These are phyloP conservation scores for Aspergillus incahuasiensis DNA, from an alignment of 495 filamentous ascomycete genomes.

Conservation along the genomic window DNA sequence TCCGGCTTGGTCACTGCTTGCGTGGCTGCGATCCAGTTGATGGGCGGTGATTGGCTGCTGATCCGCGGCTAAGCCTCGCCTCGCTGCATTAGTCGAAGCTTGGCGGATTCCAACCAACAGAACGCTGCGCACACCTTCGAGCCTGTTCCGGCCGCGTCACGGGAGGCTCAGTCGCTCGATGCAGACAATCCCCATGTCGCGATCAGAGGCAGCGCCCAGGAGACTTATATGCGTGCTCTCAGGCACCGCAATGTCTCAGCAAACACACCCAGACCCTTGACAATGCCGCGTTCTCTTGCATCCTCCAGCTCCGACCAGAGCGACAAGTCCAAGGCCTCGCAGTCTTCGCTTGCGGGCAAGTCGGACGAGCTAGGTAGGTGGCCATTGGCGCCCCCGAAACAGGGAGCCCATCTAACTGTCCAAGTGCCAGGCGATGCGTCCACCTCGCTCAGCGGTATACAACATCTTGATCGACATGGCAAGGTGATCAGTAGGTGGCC, in stretches of 20 bases:
- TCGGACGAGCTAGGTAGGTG: constrained; percentile 73
- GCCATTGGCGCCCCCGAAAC: not conserved
- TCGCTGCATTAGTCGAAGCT: constrained; percentile 24
- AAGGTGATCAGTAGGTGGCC: constrained; percentile 68
- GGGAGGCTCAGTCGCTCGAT: not conserved
- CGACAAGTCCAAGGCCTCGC: constrained; percentile 49
- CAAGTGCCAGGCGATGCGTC: constrained; percentile 13
- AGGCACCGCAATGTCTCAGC: not conserved
- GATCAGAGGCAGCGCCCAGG: not conserved
- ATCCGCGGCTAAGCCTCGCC: constrained; percentile 11
- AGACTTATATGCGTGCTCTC: not conserved
- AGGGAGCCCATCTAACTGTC: constrained; percentile 1
- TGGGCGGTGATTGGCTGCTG: not conserved
- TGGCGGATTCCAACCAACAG: constrained; percentile 4
- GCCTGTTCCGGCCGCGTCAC: constrained; percentile 17
- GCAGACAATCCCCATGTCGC: constrained; percentile 5
- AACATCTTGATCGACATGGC: constrained; percentile 75
- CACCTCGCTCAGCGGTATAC: constrained; percentile 61
- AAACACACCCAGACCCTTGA: not conserved
- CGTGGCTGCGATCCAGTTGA: constrained; percentile 2
- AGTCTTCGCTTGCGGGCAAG: constrained; percentile 64
- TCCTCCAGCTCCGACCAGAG: constrained; percentile 25
- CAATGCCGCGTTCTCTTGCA: constrained; percentile 8
- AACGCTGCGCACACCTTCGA: not conserved
- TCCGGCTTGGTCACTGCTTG: constrained; percentile 8